Conservation (phyloP, 805 yeast genomes). For the Ogataea allantospora region DNA sequence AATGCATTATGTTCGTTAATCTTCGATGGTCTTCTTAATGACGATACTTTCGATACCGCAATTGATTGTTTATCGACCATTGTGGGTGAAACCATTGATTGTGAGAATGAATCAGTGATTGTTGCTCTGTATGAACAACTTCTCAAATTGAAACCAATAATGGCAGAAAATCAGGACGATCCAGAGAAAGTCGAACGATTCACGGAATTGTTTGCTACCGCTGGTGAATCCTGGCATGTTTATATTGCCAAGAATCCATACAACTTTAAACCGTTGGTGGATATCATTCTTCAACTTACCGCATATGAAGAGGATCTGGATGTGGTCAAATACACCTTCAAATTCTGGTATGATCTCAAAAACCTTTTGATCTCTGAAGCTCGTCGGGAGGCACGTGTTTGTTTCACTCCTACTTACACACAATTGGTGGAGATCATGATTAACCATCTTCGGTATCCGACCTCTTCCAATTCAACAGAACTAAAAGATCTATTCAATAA, state of each 20-base stretch:
- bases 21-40: constrained; percentile 56
- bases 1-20: constrained; percentile 66
- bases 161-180: constrained; percentile 53
- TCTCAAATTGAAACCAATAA: constrained; percentile 53
- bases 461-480: constrained; percentile 34
- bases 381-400: constrained; percentile 49
- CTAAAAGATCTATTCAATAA: constrained; percentile 54
- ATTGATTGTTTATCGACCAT: constrained; percentile 84
- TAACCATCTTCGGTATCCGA: constrained; percentile 73
- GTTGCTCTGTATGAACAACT: constrained; percentile 68
- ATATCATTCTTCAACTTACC: constrained; percentile 67
- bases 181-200: constrained; percentile 66
- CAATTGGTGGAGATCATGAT: constrained; percentile 61
- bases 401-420: constrained; percentile 54
- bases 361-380: constrained; percentile 64
- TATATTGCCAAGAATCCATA: constrained; percentile 70
- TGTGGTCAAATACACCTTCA: constrained; percentile 83
- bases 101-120: constrained; percentile 53
- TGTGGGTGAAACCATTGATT: constrained; percentile 77
- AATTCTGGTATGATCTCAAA: constrained; percentile 85
- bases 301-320: constrained; percentile 81
- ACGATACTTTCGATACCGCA: constrained; percentile 76
- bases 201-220: constrained; percentile 80
- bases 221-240: constrained; percentile 95
- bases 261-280: constrained; percentile 70